These are phyloP conservation scores for Ganoderma boninense DNA, from an alignment of 1,284 basidiomycete species.

Conservation along the genomic window DNA sequence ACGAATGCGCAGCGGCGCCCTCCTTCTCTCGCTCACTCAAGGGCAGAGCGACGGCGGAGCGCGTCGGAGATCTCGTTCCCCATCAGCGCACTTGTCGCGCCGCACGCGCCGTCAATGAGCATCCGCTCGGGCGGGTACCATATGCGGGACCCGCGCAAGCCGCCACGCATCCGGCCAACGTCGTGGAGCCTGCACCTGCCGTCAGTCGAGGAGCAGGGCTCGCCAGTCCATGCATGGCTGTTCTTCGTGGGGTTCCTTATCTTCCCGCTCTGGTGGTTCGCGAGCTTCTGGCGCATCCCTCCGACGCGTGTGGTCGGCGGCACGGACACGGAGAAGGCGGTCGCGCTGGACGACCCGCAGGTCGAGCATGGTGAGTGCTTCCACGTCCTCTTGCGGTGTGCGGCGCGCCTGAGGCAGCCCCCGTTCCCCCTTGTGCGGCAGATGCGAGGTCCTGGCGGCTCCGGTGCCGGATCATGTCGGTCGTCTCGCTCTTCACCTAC, in stretches of 20 bases:
- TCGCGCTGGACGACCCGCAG: constrained; percentile 79
- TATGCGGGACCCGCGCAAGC: constrained; percentile 80
- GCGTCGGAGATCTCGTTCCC: constrained; percentile 66
- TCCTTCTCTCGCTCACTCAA: neutral
- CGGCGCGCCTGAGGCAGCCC: constrained; percentile 17
- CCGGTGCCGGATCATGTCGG: constrained; percentile 76
- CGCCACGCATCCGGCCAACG: constrained; percentile 63
- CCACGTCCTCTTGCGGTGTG: constrained; percentile 2
- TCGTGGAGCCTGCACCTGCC: constrained; percentile 66
- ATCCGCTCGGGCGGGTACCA: constrained; percentile 64
- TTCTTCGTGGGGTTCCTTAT: constrained; percentile 79
- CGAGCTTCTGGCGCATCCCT: constrained; percentile 66
- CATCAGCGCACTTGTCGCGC: constrained; percentile 76
- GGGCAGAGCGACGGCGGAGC: constrained; percentile 36
- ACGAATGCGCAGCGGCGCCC: constrained; percentile 17
- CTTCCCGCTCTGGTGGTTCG: constrained; percentile 83
- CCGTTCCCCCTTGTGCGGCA: constrained; percentile 36
- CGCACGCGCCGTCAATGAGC: constrained; percentile 74
- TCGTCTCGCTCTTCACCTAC: constrained; percentile 75
- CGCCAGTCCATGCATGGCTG: constrained; percentile 75
- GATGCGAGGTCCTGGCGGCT: constrained; percentile 76
- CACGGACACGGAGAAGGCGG: constrained; percentile 70
- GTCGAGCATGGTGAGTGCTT: constrained; percentile 71
- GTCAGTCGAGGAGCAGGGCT: constrained; percentile 62
- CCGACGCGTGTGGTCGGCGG: constrained; percentile 67